Percentiles rank a stretch among this genome's conserved stretches.
These are phyloP conservation scores for Sporothrix brunneoviolacea DNA, from an alignment of 2,329 filamentous ascomycete genomes.

Conservation along the genomic window DNA sequence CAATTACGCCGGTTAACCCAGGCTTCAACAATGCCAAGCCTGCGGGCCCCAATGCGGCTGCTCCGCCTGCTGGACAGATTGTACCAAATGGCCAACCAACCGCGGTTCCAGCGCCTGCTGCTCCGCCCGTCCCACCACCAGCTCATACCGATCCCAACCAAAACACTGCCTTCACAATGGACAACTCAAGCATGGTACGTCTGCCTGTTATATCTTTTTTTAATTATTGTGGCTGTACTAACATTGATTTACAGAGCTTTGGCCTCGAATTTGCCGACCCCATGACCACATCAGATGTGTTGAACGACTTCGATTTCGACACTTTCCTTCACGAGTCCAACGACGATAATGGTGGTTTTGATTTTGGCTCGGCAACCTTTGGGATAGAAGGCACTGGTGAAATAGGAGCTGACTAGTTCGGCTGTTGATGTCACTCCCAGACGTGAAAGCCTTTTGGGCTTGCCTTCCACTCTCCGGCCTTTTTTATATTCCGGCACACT, in stretches of 20 bases:
- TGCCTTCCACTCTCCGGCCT: too few species aligned
- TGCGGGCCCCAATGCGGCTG: slow-evolving; percentile 32
- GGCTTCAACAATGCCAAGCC: slow-evolving; percentile 39
- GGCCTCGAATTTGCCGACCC: slow-evolving; percentile 52
- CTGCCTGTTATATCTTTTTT: too few species aligned
- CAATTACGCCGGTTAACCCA: slow-evolving; percentile 53
- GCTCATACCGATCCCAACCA: slow-evolving; percentile 43
- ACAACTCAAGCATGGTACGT: slow-evolving; percentile 39
- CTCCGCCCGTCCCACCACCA: slow-evolving; percentile 38
- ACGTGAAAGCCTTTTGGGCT: too few species aligned
- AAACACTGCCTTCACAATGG: slow-evolving; percentile 37
- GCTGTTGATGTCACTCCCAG: too few species aligned
- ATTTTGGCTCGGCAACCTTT: slow-evolving; percentile 47
- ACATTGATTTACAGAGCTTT: slow-evolving; percentile 37
- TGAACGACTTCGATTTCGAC: slow-evolving; percentile 63
- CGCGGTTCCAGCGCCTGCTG: slow-evolving; percentile 36
- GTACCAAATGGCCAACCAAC: slow-evolving; percentile 39
- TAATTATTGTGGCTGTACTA: too few species aligned
- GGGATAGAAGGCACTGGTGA: slow-evolving; percentile 48
- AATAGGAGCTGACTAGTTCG: slow-evolving; percentile 30
- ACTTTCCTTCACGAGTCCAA: slow-evolving; percentile 58
- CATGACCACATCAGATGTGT: slow-evolving; percentile 46
- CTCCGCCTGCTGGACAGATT: slow-evolving; percentile 22
- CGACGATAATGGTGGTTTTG: slow-evolving; percentile 42
- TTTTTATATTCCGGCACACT: too few species aligned